Conservation (phyloP, 306 rosid species). For the Gillenia trifoliata region DNA sequence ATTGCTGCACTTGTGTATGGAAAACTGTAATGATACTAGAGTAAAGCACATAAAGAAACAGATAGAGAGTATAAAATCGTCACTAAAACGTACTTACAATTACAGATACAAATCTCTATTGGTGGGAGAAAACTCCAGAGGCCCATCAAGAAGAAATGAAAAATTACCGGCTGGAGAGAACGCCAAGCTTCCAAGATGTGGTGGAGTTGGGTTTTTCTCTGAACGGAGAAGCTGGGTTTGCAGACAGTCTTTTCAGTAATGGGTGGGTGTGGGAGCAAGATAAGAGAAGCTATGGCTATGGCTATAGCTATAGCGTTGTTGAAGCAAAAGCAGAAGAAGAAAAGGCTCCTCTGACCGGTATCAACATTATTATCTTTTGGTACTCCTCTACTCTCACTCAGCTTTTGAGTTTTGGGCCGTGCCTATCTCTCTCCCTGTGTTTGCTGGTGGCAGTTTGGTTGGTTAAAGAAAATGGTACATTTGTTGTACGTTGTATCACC, state of each 20-base stretch:
- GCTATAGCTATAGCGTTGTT: neutral
- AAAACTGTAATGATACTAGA: neutral
- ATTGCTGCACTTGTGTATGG: neutral
- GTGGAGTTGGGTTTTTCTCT: constrained; percentile 26
- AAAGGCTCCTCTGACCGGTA: constrained; percentile 56
- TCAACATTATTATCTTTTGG: constrained; percentile 57
- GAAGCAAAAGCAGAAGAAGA: constrained; percentile 38
- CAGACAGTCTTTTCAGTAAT: constrained; percentile 28
- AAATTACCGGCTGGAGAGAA: constrained; percentile 50
- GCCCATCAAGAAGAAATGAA: neutral
- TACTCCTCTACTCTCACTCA: neutral
- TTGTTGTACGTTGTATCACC: too few relatives aligned
- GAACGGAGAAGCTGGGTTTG: constrained; percentile 45
- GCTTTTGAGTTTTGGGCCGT: neutral
- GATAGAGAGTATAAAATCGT: neutral
- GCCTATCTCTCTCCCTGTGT: neutral
- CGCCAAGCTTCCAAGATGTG: constrained; percentile 36
- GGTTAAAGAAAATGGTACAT: too few relatives aligned
- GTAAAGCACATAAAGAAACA: neutral
- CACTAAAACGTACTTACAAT: neutral
- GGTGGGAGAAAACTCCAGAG: neutral
- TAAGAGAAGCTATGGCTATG: constrained; percentile 1
- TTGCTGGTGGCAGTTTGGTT: neutral
- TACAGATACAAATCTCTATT: neutral
- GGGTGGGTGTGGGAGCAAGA: constrained; percentile 27